Evolutionary conservation across 805 yeast species (phyloP), one percentile per base, ranked within the genome.

Genomic region (Cyberlindnera euphorbiiphila): DNA sequence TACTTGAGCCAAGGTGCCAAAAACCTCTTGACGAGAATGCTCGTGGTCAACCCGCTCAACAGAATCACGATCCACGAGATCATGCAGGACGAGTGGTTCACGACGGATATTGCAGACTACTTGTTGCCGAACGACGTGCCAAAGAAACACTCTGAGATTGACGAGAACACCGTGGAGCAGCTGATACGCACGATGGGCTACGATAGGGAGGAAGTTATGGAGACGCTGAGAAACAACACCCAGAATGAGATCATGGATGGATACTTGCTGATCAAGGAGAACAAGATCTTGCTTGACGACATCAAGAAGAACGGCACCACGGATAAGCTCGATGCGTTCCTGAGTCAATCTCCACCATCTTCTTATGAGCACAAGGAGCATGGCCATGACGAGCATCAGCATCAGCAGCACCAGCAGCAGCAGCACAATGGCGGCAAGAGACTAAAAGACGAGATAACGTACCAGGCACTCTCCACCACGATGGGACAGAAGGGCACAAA

Each of bases 61-160:
- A 78, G 98, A 66, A 89, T 91, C 44, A 88, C 96, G 10, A 86
- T 91, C 32, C 86, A 80, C 54, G 96, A 86, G 58, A 86, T 91
- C 31, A 79, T 88, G 81, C 83, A 87, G 55, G 96, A 91, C 59
- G 89, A 85, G 46, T 89, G 98, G 98, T 89, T 89, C 64, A 80
- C 77, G 49, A 76, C 76, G 9, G 87, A 76, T 37, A 75, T 91
- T 46, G 85, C 91, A 21, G 87, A 81, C 22, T 86, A 87, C 56
- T 71, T 89, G 44, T 65, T 81, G 37, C 86, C 93, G 6, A 49
- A 63, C 53, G 37, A 60, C 56, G 50, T 57, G 49, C 46, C 61
- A 54, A 45, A 66, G 65, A 45, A 49, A 26, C 36, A 39, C 2
- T 14, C 37, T 3, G 53, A 48, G 22, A 67, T 84, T 26, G 93